phyloP scores from a whole-genome alignment of 768 basidiomycete species.

The Pleurotus sapidus region DNA sequence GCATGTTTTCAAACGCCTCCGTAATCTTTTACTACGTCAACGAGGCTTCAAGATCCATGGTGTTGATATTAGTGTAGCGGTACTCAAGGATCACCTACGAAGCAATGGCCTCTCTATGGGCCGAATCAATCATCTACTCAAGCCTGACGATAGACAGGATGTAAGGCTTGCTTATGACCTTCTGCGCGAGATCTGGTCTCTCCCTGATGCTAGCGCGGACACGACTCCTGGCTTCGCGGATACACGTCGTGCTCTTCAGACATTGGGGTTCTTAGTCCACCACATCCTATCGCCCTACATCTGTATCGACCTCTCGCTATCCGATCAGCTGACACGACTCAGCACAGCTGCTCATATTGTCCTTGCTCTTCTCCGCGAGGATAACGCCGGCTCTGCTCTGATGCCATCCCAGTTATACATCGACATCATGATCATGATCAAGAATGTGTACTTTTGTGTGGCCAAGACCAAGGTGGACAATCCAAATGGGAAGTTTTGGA shows the following conservation, averaged over 20 bases:
- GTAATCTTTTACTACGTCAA: conserved; percentile 24
- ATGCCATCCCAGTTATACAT: conserved; percentile 23
- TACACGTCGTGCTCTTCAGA: too few species aligned
- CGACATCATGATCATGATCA: conserved; percentile 34
- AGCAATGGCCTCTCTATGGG: conserved; percentile 2
- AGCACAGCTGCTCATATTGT: conserved; percentile 29
- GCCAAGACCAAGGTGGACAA: conserved; percentile 32
- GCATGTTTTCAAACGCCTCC: conserved; percentile 29
- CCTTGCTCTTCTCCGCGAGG: too few species aligned
- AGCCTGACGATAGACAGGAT: conserved; percentile 30
- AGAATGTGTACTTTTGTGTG: conserved; percentile 35
- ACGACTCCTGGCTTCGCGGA: too few species aligned
- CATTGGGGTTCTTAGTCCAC: conserved; percentile 14
- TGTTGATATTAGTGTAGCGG: conserved; percentile 18
- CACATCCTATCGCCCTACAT: conserved; percentile 28
- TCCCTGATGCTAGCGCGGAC: too few species aligned
- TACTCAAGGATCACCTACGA: conserved; percentile 21
- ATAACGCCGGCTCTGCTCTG: too few species aligned
- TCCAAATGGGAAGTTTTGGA: conserved; percentile 26
- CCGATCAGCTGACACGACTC: conserved; percentile 29
- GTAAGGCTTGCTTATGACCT: conserved; percentile 23
- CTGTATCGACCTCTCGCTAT: conserved; percentile 22
- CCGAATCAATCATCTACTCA: conserved; percentile 17
- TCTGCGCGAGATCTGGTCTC: conserved; percentile 20
- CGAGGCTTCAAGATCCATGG: conserved; percentile 20